Evolutionary conservation across 805 yeast genomes (phyloP).

Genomic region (Zygoascus tannicola): DNA sequence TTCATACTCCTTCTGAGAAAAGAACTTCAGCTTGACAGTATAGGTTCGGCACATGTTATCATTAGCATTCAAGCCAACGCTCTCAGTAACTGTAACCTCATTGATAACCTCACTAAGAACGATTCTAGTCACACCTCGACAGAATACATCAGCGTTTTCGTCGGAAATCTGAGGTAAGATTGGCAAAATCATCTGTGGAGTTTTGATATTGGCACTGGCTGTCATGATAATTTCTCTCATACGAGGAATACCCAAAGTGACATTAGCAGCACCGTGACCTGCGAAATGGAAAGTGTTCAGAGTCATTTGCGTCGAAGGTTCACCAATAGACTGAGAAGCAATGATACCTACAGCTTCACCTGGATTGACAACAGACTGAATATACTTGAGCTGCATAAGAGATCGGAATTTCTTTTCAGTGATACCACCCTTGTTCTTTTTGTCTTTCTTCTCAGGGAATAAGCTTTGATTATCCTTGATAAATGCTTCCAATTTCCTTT

Average conservation of each 20-base stretch:
- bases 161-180: conserved; percentile 70
- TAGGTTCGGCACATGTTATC: conserved; percentile 57
- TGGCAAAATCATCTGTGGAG: conserved; percentile 98
- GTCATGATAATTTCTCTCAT: conserved; percentile 99
- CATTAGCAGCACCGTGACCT: conserved; percentile 99
- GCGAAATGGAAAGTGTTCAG: conserved; percentile 96
- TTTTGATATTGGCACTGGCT: conserved; percentile 87
- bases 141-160: conserved; percentile 83
- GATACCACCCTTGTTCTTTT: conserved; percentile 33
- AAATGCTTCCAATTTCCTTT: conserved; percentile 64
- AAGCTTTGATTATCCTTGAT: conserved; percentile 45
- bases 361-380: conserved; percentile 90
- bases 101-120: conserved; percentile 83
- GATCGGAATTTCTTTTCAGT: conserved; percentile 84
- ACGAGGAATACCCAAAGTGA: conserved; percentile 98
- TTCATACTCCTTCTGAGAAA: conserved; percentile 63
- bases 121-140: conserved; percentile 80
- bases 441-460: conserved; percentile 44
- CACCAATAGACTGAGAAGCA: conserved; percentile 98
- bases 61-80: conserved; percentile 53
- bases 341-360: conserved; percentile 98
- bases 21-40: conserved; percentile 65
- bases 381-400: conserved; percentile 94
- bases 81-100: conserved; percentile 76
- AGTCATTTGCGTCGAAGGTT: conserved; percentile 99